Conservation (phyloP, 306 rosid species). For the Quercus suber region DNA sequence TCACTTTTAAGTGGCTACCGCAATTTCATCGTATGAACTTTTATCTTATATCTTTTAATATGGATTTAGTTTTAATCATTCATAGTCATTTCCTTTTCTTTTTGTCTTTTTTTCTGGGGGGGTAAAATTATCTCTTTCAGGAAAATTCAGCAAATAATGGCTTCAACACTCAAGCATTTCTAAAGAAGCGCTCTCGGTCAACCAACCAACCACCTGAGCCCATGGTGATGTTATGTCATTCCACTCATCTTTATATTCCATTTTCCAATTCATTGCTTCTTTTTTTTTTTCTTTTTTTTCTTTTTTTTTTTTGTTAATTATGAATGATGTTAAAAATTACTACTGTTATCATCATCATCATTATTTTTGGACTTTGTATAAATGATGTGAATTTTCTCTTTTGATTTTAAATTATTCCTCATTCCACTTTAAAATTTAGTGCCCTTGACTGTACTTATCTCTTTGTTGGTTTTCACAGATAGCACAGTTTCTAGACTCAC, state of each 20-base stretch:
- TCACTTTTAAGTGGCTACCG: constrained; percentile 93
- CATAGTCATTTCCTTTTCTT: constrained; percentile 6
- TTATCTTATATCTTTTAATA: constrained; percentile 19
- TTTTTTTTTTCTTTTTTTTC: background rate
- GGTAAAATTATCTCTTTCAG: constrained; percentile 35
- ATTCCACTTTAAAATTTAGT: constrained; percentile 1
- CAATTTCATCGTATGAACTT: constrained; percentile 76
- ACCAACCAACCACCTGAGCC: constrained; percentile 86
- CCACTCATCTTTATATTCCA: constrained; percentile 23
- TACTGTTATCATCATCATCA: background rate
- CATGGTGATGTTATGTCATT: constrained; percentile 60
- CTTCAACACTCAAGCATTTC: constrained; percentile 87
- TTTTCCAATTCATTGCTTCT: constrained; percentile 5
- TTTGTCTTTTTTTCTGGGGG: constrained; percentile 10
- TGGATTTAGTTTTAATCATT: constrained; percentile 22
- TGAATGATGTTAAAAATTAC: background rate
- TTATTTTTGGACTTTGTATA: background rate
- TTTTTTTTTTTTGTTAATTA: background rate
- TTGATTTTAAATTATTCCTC: constrained; percentile 12
- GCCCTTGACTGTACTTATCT: constrained; percentile 22
- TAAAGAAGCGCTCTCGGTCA: constrained; percentile 86
- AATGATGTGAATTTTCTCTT: constrained; percentile 10
- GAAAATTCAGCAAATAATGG: constrained; percentile 72
- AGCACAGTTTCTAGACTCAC: constrained; percentile 82
- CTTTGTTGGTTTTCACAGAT: constrained; percentile 48